Evolutionary conservation across 2,329 filamentous ascomycete species (phyloP).

Genomic region (Xylariaceae sp.): DNA sequence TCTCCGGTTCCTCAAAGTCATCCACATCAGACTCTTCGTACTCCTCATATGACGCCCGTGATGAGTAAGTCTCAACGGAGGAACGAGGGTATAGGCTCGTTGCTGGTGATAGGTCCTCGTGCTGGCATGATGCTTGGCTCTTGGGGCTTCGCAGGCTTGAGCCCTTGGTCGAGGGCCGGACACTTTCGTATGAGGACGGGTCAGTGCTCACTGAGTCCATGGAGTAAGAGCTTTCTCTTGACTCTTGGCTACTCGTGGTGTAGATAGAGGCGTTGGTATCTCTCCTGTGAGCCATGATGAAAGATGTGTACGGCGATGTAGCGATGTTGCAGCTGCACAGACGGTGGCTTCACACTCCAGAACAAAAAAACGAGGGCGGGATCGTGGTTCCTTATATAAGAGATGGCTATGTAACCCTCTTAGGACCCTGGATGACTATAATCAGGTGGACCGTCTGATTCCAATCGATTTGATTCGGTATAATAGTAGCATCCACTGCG

Average conservation of each 20-base stretch:
- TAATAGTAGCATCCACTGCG: slow-evolving; percentile 23
- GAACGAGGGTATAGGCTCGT: slow-evolving; percentile 46
- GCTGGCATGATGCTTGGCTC: slow-evolving; percentile 21
- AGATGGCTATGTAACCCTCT: slow-evolving; percentile 22
- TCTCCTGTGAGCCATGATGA: slow-evolving; percentile 35
- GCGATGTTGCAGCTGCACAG: slow-evolving; percentile 15
- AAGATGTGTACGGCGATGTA: slow-evolving; percentile 16
- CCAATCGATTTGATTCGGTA: slow-evolving; percentile 25
- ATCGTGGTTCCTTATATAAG: slow-evolving; percentile 24
- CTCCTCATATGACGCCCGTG: slow-evolving; percentile 58
- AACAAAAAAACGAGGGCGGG: slow-evolving; percentile 12
- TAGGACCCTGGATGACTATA: slow-evolving; percentile 24
- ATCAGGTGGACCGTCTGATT: slow-evolving; percentile 23
- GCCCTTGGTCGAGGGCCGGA: slow-evolving; percentile 36
- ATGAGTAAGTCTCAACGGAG: slow-evolving; percentile 78
- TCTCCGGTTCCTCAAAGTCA: slow-evolving; percentile 35
- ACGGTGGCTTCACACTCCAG: slow-evolving; percentile 8
- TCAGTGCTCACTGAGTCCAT: slow-evolving; percentile 45
- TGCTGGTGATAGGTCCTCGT: slow-evolving; percentile 37
- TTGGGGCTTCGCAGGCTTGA: slow-evolving; percentile 23
- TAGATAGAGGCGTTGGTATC: slow-evolving; percentile 32
- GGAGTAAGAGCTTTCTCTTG: slow-evolving; percentile 41
- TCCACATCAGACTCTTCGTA: slow-evolving; percentile 36
- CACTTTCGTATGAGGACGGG: slow-evolving; percentile 42
- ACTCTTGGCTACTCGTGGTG: slow-evolving; percentile 37